These are phyloP conservation scores for Macrolepiota fuliginosa DNA, from an alignment of 768 basidiomycete genomes.

Conservation along the genomic window DNA sequence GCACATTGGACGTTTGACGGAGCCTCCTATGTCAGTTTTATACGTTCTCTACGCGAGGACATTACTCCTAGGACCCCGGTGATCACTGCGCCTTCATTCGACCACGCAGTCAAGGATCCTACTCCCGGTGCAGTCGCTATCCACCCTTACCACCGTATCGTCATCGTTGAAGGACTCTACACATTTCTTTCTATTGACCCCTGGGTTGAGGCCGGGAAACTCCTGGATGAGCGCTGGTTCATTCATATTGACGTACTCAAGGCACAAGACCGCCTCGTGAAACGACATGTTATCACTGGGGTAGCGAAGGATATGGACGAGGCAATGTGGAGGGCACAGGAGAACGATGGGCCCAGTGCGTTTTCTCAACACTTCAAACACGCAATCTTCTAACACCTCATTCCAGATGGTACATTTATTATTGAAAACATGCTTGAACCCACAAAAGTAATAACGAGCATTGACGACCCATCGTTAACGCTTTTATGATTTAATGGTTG, in stretches of 20 bases:
- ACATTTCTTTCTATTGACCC: slow-evolving; percentile 68
- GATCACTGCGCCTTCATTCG: slow-evolving; percentile 78
- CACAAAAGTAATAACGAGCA: slow-evolving; percentile 39
- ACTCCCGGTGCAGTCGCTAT: slow-evolving; percentile 56
- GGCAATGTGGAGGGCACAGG: slow-evolving; percentile 67
- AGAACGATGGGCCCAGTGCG: slow-evolving; percentile 76
- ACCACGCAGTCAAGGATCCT: slow-evolving; percentile 88
- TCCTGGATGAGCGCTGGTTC: slow-evolving; percentile 81
- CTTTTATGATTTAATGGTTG: background rate
- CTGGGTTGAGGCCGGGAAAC: slow-evolving; percentile 63
- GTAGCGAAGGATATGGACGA: slow-evolving; percentile 64
- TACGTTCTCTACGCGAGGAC: slow-evolving; percentile 47
- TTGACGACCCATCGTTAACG: slow-evolving; percentile 7
- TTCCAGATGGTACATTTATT: slow-evolving; percentile 44
- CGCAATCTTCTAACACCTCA: slow-evolving; percentile 6
- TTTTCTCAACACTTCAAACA: slow-evolving; percentile 15
- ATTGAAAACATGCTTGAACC: slow-evolving; percentile 44
- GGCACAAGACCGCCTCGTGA: slow-evolving; percentile 60
- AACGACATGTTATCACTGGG: slow-evolving; percentile 76
- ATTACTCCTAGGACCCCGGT: slow-evolving; percentile 17
- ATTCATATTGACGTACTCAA: slow-evolving; percentile 55
- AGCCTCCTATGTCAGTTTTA: slow-evolving; percentile 64
- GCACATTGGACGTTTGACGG: slow-evolving; percentile 92
- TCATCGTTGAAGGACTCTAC: slow-evolving; percentile 92
- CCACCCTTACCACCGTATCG: slow-evolving; percentile 63